Evolutionary conservation across 2,329 filamentous ascomycete species (phyloP).

Genomic region (Sclerotiophoma versabilis): DNA sequence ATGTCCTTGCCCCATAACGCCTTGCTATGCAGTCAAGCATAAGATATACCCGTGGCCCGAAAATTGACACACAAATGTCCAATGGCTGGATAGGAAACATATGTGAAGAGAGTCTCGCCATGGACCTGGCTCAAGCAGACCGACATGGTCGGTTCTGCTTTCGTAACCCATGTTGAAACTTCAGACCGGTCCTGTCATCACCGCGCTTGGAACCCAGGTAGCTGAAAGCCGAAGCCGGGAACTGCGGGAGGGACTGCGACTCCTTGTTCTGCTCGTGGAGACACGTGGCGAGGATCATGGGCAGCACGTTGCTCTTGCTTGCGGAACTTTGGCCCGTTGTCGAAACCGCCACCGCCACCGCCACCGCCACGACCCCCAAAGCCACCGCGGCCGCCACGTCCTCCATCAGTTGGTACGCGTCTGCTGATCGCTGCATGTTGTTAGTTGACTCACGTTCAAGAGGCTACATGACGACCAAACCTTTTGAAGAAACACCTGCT

Average conservation of each 20-base stretch:
- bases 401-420: slow-evolving; percentile 44
- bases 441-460: slow-evolving; percentile 17
- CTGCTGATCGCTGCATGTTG: slow-evolving; percentile 41
- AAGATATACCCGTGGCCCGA: background rate
- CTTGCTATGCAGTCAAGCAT: slow-evolving; percentile 23
- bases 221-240: slow-evolving; percentile 62
- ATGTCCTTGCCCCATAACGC: slow-evolving; percentile 18
- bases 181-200: too few relatives aligned
- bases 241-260: slow-evolving; percentile 62
- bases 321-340: slow-evolving; percentile 35
- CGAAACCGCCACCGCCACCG: slow-evolving; percentile 27
- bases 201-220: slow-evolving; percentile 34
- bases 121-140: background rate
- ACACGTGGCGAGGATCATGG: slow-evolving; percentile 44
- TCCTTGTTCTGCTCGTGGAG: slow-evolving; percentile 46
- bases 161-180: too few relatives aligned
- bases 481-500: slow-evolving; percentile 95
- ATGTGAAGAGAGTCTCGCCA: background rate
- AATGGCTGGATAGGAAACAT: slow-evolving; percentile 1
- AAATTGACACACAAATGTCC: background rate
- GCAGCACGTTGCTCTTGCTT: slow-evolving; percentile 37
- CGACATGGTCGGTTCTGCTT: background rate
- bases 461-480: slow-evolving; percentile 38
- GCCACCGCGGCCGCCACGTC: slow-evolving; percentile 32
- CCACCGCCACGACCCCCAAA: slow-evolving; percentile 26